Evolutionary conservation across 2,329 filamentous ascomycete species (phyloP).

Genomic region (Leptographium radiaticola): DNA sequence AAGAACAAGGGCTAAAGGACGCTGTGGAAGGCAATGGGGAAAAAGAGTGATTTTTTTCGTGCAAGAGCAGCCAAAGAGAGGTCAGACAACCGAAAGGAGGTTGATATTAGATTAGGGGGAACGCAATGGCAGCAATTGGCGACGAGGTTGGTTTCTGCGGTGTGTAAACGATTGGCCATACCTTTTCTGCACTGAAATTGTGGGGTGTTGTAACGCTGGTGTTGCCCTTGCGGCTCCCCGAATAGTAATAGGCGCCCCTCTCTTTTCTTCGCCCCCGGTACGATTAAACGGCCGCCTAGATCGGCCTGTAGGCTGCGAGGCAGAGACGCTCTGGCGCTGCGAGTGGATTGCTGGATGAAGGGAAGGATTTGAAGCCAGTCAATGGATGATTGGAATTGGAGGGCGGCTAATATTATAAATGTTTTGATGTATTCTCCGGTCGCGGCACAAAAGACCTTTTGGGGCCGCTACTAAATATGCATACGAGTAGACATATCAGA

Average conservation of each 20-base stretch:
- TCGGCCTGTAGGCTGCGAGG: not conserved
- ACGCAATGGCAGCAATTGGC: not conserved
- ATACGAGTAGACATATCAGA: not conserved
- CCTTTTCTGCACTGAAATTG: not conserved
- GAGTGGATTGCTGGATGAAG: not conserved
- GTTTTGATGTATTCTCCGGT: not conserved
- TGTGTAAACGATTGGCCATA: not conserved
- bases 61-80: not conserved
- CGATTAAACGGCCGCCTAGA: not conserved
- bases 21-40: not conserved
- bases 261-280: not conserved
- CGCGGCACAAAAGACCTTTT: not conserved
- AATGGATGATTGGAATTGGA: not conserved
- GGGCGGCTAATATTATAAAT: not conserved
- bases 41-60: not conserved
- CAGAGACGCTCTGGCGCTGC: not conserved
- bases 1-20: not conserved
- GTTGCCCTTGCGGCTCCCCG: not conserved
- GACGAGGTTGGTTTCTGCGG: not conserved
- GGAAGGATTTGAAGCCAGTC: too few relatives aligned
- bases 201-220: not conserved
- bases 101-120: not conserved
- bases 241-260: not conserved
- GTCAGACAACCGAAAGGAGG: not conserved
- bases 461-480: not conserved